Percentiles rank a stretch among this genome's conserved stretches.
Conservation (phyloP, 192 early-diverging fungal species). For the Dimargaris cristalligena region DNA sequence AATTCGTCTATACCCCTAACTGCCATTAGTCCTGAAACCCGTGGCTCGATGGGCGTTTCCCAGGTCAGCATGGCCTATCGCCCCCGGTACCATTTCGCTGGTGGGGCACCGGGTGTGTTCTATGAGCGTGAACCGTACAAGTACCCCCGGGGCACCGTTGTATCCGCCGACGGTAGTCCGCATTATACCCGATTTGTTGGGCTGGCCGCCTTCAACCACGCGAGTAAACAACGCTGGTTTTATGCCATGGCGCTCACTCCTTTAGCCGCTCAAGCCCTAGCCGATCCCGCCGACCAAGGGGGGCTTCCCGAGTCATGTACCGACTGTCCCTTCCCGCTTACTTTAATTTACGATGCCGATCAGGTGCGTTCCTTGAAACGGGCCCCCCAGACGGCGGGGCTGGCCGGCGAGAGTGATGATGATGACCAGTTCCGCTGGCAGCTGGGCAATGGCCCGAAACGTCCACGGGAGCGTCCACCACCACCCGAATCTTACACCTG, state of each 20-base stretch:
- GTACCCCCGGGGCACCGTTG: constrained; percentile 17
- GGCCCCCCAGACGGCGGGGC: constrained; percentile 4
- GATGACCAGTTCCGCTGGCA: constrained; percentile 30
- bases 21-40: constrained; percentile 9
- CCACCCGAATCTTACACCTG: constrained; percentile 42
- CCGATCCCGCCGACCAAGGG: constrained; percentile 13
- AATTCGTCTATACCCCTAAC: constrained; percentile 10
- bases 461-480: constrained; percentile 11
- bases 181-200: constrained; percentile 69
- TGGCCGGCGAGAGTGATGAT: constrained; percentile 1
- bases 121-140: constrained; percentile 75
- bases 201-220: constrained; percentile 45
- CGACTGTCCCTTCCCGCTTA: constrained; percentile 26
- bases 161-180: constrained; percentile 5
- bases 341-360: constrained; percentile 11
- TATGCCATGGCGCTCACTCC: constrained; percentile 80
- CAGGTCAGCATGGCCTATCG: constrained; percentile 27
- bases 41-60: constrained; percentile 23
- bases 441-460: constrained; percentile 23
- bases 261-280: constrained; percentile 24
- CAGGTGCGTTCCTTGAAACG: constrained; percentile 17
- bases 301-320: constrained; percentile 40
- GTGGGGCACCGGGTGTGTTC: constrained; percentile 38
- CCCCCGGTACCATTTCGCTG: constrained; percentile 83
- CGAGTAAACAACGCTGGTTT: constrained; percentile 70